Conservation (phyloP, 495 filamentous ascomycete species). For the Xylaria scruposa region DNA sequence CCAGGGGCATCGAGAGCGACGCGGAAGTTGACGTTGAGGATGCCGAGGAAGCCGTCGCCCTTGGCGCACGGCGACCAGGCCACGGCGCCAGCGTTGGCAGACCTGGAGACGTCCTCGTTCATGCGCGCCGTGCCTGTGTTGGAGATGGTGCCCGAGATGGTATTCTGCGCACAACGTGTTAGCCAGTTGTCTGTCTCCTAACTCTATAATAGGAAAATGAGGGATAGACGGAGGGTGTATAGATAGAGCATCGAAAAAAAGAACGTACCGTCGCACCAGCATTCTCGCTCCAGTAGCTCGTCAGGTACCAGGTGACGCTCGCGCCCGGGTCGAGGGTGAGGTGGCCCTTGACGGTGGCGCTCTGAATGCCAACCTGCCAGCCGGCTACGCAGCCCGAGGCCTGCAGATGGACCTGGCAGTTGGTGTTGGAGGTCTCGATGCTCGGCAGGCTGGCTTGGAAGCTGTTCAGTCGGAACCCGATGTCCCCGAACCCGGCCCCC, state of each 20-base stretch:
- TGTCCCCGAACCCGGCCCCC: conserved; percentile 44
- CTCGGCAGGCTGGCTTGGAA: conserved; percentile 44
- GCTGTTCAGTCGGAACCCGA: conserved; percentile 41
- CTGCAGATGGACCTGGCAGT: conserved; percentile 51
- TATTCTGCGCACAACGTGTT: conserved; percentile 27
- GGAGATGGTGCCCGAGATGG: conserved; percentile 35
- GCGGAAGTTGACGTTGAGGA: conserved; percentile 56
- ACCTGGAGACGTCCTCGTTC: conserved; percentile 42
- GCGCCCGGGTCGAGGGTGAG: conserved; percentile 44
- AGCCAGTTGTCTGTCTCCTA: not conserved
- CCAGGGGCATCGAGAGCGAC: conserved; percentile 44
- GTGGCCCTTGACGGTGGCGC: conserved; percentile 45
- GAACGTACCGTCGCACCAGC: conserved; percentile 45
- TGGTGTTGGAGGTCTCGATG: conserved; percentile 38
- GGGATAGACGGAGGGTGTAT: not conserved
- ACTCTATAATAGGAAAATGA: not conserved
- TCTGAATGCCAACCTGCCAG: conserved; percentile 51
- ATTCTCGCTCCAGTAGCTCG: conserved; percentile 49
- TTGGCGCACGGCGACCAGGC: conserved; percentile 50
- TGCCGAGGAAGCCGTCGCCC: conserved; percentile 42
- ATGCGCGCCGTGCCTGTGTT: conserved; percentile 37
- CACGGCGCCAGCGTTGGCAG: conserved; percentile 32
- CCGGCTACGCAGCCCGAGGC: conserved; percentile 42
- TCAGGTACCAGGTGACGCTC: conserved; percentile 44
- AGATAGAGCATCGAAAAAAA: not conserved